Evolutionary conservation across 345 rosid genomes (phyloP), one percentile per base, ranked within the genome.

Genomic region (Acer campestre): DNA sequence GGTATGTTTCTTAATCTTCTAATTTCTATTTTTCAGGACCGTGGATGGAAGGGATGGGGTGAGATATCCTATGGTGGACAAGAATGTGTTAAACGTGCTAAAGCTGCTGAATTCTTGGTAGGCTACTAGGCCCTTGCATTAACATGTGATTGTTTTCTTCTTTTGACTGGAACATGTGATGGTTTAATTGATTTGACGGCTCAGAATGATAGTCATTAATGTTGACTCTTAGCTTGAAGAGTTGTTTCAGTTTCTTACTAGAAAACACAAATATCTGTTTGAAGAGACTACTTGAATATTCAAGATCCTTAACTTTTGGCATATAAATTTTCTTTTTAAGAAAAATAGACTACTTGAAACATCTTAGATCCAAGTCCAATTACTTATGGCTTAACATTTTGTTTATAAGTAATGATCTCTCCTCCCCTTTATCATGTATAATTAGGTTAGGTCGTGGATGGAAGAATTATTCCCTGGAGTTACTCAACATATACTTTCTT

Each of bases 41-140:
- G 88, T 82, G 98, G 98, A 65, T 95, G 98, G 98, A 75, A 66
- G 64, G 91, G 88, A 78, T 95, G 98, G 98, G 98, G 98, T 66
- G 98, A 95, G 83, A 90, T 95, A 81, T 95, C 98, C 2, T 95
- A 95, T 86, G 97, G 96, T 79, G 98, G 98, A 68, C 79, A 84
- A 73, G 86, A 85, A 79, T 86, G 93, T 76, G 82, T 92, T 61
- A 81, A 84, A 82, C 95, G 97, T 67, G 95, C 98, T 65, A 84
- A 90, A 79, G 93, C 94, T 74, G 94, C 98, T 74, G 98, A 95
- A 73, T 88, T 84, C 82, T 84, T 95, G 87, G 98, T 95, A 80
- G 53, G 80, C 61, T 95, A 86, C 98, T 93, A 79, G 53, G 81
- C 61, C 17, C 51, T n/a, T 40, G 16, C 58, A 14, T 53, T 53